Evolutionary conservation across 768 basidiomycete genomes (phyloP).

Genomic region (Tephrocybe sp.): DNA sequence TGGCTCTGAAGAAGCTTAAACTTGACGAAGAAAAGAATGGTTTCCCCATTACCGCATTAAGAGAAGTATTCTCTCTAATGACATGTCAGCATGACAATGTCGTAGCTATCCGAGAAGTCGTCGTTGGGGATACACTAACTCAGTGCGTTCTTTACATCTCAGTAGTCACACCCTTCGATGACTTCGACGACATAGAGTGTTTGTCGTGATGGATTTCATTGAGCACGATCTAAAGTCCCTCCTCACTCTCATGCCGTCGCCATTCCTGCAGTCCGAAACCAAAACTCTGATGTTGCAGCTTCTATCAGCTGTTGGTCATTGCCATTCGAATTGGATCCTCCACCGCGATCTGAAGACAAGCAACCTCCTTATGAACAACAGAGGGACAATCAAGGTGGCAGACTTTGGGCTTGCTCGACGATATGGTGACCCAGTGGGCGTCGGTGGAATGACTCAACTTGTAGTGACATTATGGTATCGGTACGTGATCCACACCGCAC

Average conservation of each 20-base stretch:
- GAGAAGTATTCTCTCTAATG: constrained; percentile 97
- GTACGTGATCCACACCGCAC: constrained; percentile 40
- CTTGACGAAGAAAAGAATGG: constrained; percentile 98
- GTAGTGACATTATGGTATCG: constrained; percentile 99
- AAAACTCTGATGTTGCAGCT: constrained; percentile 95
- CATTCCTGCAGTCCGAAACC: constrained; percentile 96
- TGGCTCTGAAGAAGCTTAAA: constrained; percentile 96
- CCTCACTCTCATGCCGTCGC: constrained; percentile 90
- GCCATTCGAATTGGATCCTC: constrained; percentile 96
- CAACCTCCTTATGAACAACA: constrained; percentile 97
- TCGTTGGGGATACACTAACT: constrained; percentile 96
- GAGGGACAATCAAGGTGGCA: constrained; percentile 97
- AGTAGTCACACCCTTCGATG: constrained; percentile 25
- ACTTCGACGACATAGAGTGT: constrained; percentile 63
- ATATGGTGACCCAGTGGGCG: constrained; percentile 94
- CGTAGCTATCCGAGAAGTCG: constrained; percentile 94
- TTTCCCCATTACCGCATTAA: constrained; percentile 93
- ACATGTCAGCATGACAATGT: constrained; percentile 92
- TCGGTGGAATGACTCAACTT: constrained; percentile 95
- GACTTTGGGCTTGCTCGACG: constrained; percentile 96
- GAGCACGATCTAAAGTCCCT: constrained; percentile 99
- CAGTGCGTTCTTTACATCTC: constrained; percentile 72
- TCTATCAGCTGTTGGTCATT: constrained; percentile 88
- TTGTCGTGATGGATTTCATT: constrained; percentile 99
- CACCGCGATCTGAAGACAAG: constrained; percentile 98